phyloP scores from a whole-genome alignment of 805 yeast species.

The Cyberlindnera nakhonratchasimensis region DNA sequence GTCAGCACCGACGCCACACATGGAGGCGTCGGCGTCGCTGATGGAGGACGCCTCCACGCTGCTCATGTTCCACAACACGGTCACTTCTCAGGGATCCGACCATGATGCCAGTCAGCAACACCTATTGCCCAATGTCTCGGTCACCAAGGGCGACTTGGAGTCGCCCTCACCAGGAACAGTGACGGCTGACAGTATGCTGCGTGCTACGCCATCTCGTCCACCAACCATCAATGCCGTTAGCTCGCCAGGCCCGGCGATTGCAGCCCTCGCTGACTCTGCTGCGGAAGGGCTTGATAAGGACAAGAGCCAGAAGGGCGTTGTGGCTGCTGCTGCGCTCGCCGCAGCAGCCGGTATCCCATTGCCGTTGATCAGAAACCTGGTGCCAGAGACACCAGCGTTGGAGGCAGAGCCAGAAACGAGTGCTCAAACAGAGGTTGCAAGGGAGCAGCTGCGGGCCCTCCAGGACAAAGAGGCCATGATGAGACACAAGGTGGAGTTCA shows the following conservation, averaged over 20 bases:
- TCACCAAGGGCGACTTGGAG: conserved; percentile 3
- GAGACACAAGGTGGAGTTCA: conserved; percentile 6
- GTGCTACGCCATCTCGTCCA: conserved; percentile 5
- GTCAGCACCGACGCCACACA: not conserved
- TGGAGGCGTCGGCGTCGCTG: conserved; percentile 26
- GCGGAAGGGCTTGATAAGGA: conserved; percentile 21
- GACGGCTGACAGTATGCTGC: too few relatives aligned
- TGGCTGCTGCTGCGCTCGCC: conserved; percentile 81
- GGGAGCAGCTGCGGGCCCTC: conserved; percentile 10
- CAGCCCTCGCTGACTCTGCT: conserved; percentile 31
- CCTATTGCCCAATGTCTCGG: conserved; percentile 6
- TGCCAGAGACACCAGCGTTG: not conserved
- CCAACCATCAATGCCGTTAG: conserved; percentile 26
- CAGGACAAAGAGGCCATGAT: conserved; percentile 8
- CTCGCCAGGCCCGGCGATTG: conserved; percentile 48
- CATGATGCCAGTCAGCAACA: conserved; percentile 1
- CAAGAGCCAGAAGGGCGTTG: conserved; percentile 46
- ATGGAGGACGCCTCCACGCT: conserved; percentile 61
- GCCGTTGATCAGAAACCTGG: conserved; percentile 39
- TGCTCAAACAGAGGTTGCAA: conserved; percentile 4
- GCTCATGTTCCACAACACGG: conserved; percentile 56
- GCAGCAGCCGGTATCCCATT: conserved; percentile 78
- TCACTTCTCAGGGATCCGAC: conserved; percentile 23
- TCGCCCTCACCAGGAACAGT: conserved; percentile 2
- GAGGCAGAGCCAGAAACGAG: not conserved